These are phyloP conservation scores for Pseudocohnilembus persalinus DNA, from an alignment of 169 alveolate genomes.

Conservation along the genomic window DNA sequence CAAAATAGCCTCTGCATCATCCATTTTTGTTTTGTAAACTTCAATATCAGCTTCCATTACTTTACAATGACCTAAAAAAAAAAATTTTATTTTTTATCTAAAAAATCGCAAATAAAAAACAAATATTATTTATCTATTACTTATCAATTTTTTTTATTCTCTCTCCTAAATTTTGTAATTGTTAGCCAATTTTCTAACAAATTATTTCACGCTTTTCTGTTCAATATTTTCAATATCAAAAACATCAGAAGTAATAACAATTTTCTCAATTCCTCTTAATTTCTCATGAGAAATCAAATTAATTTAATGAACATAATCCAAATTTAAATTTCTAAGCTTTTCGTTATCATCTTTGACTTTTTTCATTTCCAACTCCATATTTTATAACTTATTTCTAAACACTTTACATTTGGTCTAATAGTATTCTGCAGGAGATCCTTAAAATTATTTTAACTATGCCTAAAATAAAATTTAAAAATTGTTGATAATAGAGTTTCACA, in stretches of 20 bases:
- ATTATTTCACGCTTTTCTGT: neutral
- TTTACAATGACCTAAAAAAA: slow-evolving; percentile 5
- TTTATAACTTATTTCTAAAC: too few relatives aligned
- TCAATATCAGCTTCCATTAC: slow-evolving; percentile 34
- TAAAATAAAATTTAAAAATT: too few relatives aligned
- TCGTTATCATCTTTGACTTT: neutral
- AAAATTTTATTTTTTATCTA: too few relatives aligned
- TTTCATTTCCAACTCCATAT: neutral
- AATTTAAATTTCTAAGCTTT: neutral
- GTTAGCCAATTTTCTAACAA: neutral
- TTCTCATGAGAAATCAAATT: neutral
- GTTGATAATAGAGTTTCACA: too few relatives aligned
- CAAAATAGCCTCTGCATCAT: slow-evolving; percentile 11
- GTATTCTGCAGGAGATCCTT: neutral
- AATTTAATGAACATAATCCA: neutral
- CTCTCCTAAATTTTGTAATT: neutral
- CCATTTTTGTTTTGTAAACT: slow-evolving; percentile 20
- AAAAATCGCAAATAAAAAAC: too few relatives aligned
- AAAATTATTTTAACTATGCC: neutral
- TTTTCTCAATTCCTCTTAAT: neutral
- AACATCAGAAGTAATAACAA: neutral
- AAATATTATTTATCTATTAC: neutral
- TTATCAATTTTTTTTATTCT: neutral
- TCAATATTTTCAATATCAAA: neutral
- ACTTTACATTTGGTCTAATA: neutral